Conservation (phyloP, 192 early-diverging fungal genomes). For the Endogone sp. region DNA sequence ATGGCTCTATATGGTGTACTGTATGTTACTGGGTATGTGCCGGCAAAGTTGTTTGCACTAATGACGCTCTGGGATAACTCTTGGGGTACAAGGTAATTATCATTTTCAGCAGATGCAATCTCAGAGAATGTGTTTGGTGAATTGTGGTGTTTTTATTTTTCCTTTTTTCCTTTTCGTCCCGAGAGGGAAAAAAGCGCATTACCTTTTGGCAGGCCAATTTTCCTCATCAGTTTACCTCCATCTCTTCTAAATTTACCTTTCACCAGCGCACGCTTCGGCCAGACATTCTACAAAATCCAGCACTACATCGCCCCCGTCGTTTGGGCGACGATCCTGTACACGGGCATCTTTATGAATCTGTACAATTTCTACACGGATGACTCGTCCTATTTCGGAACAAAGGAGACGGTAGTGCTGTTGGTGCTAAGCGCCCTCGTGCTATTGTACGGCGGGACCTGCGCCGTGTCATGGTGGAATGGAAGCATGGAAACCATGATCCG, state of each 20-base stretch:
- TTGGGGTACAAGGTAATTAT: slow-evolving; percentile 46
- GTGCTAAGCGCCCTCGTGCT: too few species aligned
- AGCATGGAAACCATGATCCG: too few species aligned
- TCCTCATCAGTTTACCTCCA: background rate
- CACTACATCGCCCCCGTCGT: slow-evolving; percentile 29
- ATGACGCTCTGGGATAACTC: slow-evolving; percentile 52
- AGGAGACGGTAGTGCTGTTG: too few species aligned
- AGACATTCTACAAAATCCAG: slow-evolving; percentile 22
- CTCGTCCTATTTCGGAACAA: too few species aligned
- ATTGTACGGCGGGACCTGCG: too few species aligned
- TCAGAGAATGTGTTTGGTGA: background rate
- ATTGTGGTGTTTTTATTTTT: background rate
- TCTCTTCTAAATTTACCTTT: slow-evolving; percentile 1
- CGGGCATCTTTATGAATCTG: slow-evolving; percentile 25
- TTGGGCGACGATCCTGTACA: slow-evolving; percentile 19
- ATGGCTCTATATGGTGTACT: slow-evolving; percentile 47
- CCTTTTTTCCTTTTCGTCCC: too few species aligned
- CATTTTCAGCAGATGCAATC: background rate
- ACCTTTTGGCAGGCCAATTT: background rate
- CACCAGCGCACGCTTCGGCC: slow-evolving; percentile 25
- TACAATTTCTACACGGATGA: too few species aligned
- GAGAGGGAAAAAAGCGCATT: too few species aligned
- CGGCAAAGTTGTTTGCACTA: slow-evolving; percentile 55
- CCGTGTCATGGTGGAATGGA: too few species aligned
- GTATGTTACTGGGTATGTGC: slow-evolving; percentile 50